Base-by-base conservation (phyloP, 768 basidiomycete species). In the Calvatia gigantea region DNA sequence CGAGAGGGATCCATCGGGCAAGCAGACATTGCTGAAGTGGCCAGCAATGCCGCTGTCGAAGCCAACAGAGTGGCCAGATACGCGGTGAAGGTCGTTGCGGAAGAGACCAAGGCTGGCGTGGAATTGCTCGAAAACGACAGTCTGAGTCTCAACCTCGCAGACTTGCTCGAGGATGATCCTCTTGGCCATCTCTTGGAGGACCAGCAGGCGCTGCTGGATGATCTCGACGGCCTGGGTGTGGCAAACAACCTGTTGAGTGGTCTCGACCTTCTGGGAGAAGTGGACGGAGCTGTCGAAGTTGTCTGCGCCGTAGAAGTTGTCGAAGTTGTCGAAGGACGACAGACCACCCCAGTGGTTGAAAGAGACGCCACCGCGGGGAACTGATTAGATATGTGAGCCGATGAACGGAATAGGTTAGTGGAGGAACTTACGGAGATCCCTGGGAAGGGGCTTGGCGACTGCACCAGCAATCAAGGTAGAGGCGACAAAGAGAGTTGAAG, bases 171-270 rank as follows among this genome's bases (percentile, higher is more conserved):
- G 60, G 57, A 72, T 68, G 43, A 70, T 62, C 63, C 68, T 64
- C 62, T 73, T 74, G 15, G 70, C 66, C 57, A 70, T 64, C 62
- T 73, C 72, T 50, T 72, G 71, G 33, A 78, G 67, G 50, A 80
- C 69, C 37, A 73, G 67, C 28, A 79, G 70, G 6, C 71, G 69
- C 56, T 80, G 76, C 55, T 70, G 67, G 53, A 73, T 39, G 55
- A 73, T 67, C 46, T 63, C 62, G 55, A 57, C 67, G 57, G 61
- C 61, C 61, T 71, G 61, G 7, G 67, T 59, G 51, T 67, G 66
- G 66, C 71, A 73, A 38, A 70, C 70, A 6, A 67, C 49, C 37
- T 67, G 51, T 12, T 67, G 52, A 27, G 64, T 64, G 46, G 73
- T 66, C 12, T 73, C 69, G 47, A 78, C 59, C 31, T 65, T 65